Percentiles rank a stretch among this genome's conserved stretches.
Evolutionary conservation across 2,329 filamentous ascomycete species (phyloP).

Genomic region (Cordyceps farinosa): DNA sequence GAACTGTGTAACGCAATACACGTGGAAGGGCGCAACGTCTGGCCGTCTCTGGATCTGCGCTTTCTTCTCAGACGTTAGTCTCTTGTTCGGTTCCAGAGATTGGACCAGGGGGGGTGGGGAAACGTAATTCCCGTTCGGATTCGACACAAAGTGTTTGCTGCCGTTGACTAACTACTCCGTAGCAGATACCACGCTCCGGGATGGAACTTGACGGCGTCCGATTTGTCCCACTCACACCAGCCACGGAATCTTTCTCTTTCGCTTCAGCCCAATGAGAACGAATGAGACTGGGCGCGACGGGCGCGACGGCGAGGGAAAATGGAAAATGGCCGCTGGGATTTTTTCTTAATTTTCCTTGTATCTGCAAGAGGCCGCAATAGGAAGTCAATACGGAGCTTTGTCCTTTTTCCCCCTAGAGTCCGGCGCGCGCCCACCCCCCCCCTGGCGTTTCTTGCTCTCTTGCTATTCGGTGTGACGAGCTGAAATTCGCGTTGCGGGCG

Average conservation of each 20-base stretch:
- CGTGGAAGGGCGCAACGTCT: not conserved
- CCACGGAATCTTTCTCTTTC: not conserved
- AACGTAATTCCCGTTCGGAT: not conserved
- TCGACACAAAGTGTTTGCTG: not conserved
- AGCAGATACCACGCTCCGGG: not conserved
- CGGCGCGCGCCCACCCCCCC: too few species aligned
- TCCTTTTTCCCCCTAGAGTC: not conserved
- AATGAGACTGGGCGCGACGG: not conserved
- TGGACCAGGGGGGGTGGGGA: not conserved
- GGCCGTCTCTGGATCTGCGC: not conserved
- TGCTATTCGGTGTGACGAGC: not conserved
- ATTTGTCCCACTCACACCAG: not conserved
- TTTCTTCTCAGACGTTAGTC: not conserved
- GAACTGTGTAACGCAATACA: conserved; percentile 4
- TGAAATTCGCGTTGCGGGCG: conserved; percentile 2
- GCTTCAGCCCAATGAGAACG: not conserved
- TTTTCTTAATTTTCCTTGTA: not conserved
- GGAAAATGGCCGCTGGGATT: not conserved
- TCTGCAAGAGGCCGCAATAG: conserved; percentile 8
- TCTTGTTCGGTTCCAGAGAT: not conserved
- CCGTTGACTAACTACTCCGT: not conserved
- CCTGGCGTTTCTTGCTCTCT: too few species aligned
- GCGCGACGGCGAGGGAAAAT: not conserved
- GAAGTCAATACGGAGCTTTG: not conserved
- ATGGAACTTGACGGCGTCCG: not conserved